phyloP scores from a whole-genome alignment of 2,329 filamentous ascomycete species.

The Trichothecium sympodiale region DNA sequence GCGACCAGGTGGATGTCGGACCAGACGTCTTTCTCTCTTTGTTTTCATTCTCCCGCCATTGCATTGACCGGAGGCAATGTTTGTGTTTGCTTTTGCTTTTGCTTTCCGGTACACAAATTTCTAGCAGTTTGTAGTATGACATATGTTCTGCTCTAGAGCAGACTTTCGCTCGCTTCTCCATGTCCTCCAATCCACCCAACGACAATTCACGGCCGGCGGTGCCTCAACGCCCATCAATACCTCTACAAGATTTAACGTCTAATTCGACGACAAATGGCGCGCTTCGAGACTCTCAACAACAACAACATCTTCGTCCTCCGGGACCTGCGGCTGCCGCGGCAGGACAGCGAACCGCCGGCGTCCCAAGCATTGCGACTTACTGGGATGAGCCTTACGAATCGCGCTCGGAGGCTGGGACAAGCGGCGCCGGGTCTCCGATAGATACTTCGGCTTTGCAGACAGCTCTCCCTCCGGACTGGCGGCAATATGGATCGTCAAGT shows the following conservation, averaged over 20 bases:
- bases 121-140: no score
- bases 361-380: conserved; percentile 36
- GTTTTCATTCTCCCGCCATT: no score
- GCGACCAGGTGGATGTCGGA: no score
- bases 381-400: conserved; percentile 38
- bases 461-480: conserved; percentile 39
- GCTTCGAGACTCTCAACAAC: not conserved
- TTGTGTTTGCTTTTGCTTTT: no score
- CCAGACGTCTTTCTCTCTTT: no score
- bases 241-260: conserved; percentile 50
- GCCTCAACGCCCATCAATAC: conserved; percentile 45
- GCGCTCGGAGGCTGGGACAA: conserved; percentile 22
- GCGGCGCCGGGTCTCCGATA: conserved; percentile 34
- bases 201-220: conserved; percentile 9
- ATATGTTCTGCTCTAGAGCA: conserved; percentile 1
- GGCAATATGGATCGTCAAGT: conserved; percentile 18
- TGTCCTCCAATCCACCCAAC: conserved; percentile 18
- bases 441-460: conserved; percentile 41
- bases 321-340: conserved; percentile 6
- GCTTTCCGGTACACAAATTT: no score
- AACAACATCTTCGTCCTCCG: conserved; percentile 4
- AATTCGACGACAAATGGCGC: conserved; percentile 2
- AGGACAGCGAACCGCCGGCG: conserved; percentile 17
- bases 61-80: no score
- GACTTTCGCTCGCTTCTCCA: conserved; percentile 6